Percentiles rank a stretch among this genome's conserved stretches.
Conservation (phyloP, 2,329 filamentous ascomycete genomes). For the Albophoma yamanashiensis region DNA sequence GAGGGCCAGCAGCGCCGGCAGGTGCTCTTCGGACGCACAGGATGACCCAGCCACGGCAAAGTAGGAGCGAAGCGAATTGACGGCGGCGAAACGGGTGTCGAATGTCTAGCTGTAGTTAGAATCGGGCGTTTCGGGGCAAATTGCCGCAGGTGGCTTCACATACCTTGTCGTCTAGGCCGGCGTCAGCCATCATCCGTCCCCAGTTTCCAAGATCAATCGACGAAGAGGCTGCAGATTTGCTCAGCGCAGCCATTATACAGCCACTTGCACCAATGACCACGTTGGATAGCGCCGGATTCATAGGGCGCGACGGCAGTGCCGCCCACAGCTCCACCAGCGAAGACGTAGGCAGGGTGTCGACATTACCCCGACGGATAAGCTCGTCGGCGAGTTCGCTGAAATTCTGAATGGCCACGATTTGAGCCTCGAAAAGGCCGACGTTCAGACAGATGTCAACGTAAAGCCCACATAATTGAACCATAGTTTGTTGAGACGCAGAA, state of each 20-base stretch:
- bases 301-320: slow-evolving; percentile 21
- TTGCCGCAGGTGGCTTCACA: neutral
- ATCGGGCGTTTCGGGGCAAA: neutral
- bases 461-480: slow-evolving; percentile 25
- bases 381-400: slow-evolving; percentile 34
- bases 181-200: slow-evolving; percentile 39
- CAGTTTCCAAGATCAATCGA: slow-evolving; percentile 23
- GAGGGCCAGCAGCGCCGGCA: slow-evolving; percentile 52
- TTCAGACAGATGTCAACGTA: slow-evolving; percentile 31
- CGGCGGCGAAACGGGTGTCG: slow-evolving; percentile 52
- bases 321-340: slow-evolving; percentile 30
- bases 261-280: slow-evolving; percentile 38
- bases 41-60: slow-evolving; percentile 17
- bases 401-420: slow-evolving; percentile 34
- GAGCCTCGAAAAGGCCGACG: slow-evolving; percentile 31
- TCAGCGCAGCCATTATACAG: slow-evolving; percentile 26
- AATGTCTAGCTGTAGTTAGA: slow-evolving; percentile 36
- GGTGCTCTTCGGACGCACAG: slow-evolving; percentile 22
- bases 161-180: slow-evolving; percentile 37
- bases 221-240: slow-evolving; percentile 8
- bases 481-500: slow-evolving; percentile 12
- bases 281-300: slow-evolving; percentile 39
- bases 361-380: slow-evolving; percentile 16
- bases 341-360: slow-evolving; percentile 19
- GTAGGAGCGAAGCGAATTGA: slow-evolving; percentile 42